A percentile compares a stretch with the other conserved stretches of the same genome.
Conservation (phyloP, 129 eudicot species). For the Saussurea involucrata region DNA sequence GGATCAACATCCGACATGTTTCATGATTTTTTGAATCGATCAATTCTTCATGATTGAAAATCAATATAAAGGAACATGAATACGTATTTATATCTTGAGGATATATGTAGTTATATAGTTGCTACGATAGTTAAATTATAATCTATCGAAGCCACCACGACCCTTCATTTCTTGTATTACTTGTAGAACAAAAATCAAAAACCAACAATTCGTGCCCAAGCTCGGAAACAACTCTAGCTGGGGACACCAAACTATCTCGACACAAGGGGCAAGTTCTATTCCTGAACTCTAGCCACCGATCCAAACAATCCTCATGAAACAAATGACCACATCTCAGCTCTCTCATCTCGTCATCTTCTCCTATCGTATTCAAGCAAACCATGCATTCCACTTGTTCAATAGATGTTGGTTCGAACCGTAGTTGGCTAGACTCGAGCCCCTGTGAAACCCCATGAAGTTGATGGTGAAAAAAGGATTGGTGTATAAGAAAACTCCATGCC, state of each 20-base stretch:
- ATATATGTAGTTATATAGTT: neutral
- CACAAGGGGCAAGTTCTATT: constrained; percentile 34
- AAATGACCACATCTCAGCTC: constrained; percentile 35
- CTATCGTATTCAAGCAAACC: constrained; percentile 26
- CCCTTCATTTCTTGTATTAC: neutral
- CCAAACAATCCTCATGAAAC: constrained; percentile 39
- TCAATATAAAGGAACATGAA: neutral
- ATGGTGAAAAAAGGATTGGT: constrained; percentile 25
- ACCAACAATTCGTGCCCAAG: neutral
- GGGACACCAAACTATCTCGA: constrained; percentile 22
- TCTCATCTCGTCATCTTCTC: constrained; percentile 29
- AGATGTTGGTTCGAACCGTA: neutral
- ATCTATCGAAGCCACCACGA: constrained; percentile 29
- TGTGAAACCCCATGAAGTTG: neutral
- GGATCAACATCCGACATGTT: neutral
- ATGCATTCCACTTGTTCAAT: constrained; percentile 29
- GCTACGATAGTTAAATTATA: neutral
- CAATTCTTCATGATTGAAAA: neutral
- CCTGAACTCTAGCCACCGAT: constrained; percentile 30
- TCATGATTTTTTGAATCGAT: too few relatives aligned
- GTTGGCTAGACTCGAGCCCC: neutral
- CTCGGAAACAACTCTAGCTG: constrained; percentile 12
- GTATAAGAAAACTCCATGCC: constrained; percentile 29
- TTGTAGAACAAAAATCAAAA: constrained; percentile 8
- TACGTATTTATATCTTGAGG: neutral